These are phyloP conservation scores for Cordia subcordata DNA, from an alignment of 257 asterid species.

Conservation along the genomic window DNA sequence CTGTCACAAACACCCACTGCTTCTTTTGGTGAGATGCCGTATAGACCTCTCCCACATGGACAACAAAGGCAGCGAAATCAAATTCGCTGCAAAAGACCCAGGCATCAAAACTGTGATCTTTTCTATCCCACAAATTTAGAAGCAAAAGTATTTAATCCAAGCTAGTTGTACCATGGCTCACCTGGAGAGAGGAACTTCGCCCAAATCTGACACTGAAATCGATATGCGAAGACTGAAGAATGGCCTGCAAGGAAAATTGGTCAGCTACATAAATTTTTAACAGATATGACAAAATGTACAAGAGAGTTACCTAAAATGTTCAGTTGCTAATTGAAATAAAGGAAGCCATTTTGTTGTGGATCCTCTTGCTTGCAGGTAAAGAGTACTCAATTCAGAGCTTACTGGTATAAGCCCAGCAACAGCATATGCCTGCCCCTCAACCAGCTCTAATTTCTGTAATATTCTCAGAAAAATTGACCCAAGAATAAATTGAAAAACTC, in stretches of 20 bases:
- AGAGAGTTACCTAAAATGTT: conserved; percentile 54
- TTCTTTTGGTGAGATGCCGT: conserved; percentile 54
- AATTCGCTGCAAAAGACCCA: conserved; percentile 64
- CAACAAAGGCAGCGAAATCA: conserved; percentile 77
- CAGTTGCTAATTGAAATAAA: conserved; percentile 42
- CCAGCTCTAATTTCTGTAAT: conserved; percentile 55
- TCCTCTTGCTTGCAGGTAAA: conserved; percentile 80
- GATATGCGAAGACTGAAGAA: conserved; percentile 75
- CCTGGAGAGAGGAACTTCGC: conserved; percentile 76
- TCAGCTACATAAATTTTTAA: conserved; percentile 6
- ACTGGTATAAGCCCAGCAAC: conserved; percentile 71
- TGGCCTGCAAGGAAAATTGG: conserved; percentile 45
- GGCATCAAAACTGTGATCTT: conserved; percentile 20
- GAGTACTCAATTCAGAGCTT: conserved; percentile 61
- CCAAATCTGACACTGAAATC: conserved; percentile 54
- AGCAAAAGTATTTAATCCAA: conserved; percentile 17
- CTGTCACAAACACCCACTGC: conserved; percentile 93
- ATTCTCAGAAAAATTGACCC: conserved; percentile 7
- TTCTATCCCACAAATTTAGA: conserved; percentile 3
- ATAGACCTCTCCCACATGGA: conserved; percentile 75
- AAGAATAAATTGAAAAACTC: conserved; percentile 3
- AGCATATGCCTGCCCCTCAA: conserved; percentile 80
- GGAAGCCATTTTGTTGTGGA: conserved; percentile 64
- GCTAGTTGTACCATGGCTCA: conserved; percentile 25
- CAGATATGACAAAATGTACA: conserved; percentile 7